Evolutionary conservation across 1,139 yeast genomes (phyloP).

Genomic region (Casaregolazyma lundiana): DNA sequence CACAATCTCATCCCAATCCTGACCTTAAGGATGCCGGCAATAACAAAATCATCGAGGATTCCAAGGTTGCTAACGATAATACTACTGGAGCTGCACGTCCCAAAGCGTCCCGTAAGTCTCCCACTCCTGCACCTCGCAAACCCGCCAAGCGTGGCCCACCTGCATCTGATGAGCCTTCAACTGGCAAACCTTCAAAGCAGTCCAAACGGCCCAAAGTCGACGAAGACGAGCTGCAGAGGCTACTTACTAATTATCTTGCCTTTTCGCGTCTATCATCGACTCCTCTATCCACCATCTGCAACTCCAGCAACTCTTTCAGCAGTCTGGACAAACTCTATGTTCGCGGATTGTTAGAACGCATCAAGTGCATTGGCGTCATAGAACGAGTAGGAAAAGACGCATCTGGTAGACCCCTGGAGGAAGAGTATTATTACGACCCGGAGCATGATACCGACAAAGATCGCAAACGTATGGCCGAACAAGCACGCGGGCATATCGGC

Average conservation of each 20-base stretch:
- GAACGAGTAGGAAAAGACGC: conserved; percentile 91
- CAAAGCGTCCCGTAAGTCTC: background rate
- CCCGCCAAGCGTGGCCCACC: background rate
- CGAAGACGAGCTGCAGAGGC: conserved; percentile 51
- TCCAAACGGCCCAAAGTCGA: conserved; percentile 5
- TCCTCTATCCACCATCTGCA: conserved; percentile 64
- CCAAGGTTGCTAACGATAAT: background rate
- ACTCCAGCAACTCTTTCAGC: conserved; percentile 39
- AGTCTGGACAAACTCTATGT: conserved; percentile 30
- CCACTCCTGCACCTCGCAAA: background rate
- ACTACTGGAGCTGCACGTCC: background rate
- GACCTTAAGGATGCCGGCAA: background rate
- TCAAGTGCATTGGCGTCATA: conserved; percentile 72
- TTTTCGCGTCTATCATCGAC: conserved; percentile 85
- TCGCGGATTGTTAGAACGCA: conserved; percentile 40
- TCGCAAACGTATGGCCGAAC: conserved; percentile 65
- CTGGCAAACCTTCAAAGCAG: background rate
- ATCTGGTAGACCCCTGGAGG: conserved; percentile 89
- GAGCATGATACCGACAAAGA: conserved; percentile 72
- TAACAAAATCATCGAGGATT: background rate
- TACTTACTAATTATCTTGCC: conserved; percentile 79
- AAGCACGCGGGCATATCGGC: conserved; percentile 67
- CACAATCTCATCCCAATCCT: background rate
- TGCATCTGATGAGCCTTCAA: background rate
- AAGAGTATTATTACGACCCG: conserved; percentile 85